A percentile compares a stretch with the other conserved stretches of the same genome.
These are phyloP conservation scores for Aspergillus mulundensis DNA, from an alignment of 495 filamentous ascomycete genomes.

Conservation along the genomic window DNA sequence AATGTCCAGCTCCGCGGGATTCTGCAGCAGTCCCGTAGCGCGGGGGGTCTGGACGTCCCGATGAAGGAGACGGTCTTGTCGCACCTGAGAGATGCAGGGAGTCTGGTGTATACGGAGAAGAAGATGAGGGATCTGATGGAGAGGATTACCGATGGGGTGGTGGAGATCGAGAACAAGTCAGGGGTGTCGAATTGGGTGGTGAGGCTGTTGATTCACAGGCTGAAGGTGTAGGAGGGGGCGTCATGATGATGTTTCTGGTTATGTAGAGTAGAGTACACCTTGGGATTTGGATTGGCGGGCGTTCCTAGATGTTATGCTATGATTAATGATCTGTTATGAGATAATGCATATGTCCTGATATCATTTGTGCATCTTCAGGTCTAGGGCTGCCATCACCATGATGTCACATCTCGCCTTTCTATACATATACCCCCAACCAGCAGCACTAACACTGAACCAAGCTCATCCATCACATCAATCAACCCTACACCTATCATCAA, in stretches of 20 bases:
- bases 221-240: neutral
- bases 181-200: conserved; percentile 20
- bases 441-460: neutral
- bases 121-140: conserved; percentile 11
- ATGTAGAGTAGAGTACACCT: neutral
- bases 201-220: conserved; percentile 14
- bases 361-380: neutral
- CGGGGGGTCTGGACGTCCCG: conserved; percentile 11
- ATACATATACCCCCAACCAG: neutral
- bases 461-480: neutral
- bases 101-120: conserved; percentile 16
- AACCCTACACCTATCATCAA: neutral
- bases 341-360: neutral
- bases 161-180: conserved; percentile 6
- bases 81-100: conserved; percentile 13
- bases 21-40: conserved; percentile 4
- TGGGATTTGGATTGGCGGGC: neutral
- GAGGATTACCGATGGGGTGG: conserved; percentile 7
- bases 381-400: conserved; percentile 1
- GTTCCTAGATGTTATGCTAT: neutral
- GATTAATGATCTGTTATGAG: neutral
- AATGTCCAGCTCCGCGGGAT: conserved; percentile 15
- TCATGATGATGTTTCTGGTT: conserved; percentile 6
- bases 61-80: conserved; percentile 16
- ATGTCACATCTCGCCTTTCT: neutral